Percentiles rank a stretch among this genome's conserved stretches.
Conservation (phyloP, 345 rosid genomes). For the Populus ilicifolia region DNA sequence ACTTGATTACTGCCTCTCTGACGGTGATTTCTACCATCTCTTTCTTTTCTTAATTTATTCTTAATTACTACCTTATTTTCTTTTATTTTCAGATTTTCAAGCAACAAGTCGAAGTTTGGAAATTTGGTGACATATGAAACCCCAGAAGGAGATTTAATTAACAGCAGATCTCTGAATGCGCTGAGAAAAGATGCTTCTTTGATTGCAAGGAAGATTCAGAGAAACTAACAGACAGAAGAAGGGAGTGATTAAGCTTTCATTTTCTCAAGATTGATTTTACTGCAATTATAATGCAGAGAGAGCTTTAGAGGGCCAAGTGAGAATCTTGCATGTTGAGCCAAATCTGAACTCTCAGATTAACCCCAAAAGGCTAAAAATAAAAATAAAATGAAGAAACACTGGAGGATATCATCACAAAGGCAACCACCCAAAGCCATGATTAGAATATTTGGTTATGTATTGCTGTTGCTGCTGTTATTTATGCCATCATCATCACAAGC, state of each 20-base stretch:
- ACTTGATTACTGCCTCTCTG: conserved; percentile 8
- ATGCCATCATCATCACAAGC: conserved; percentile 24
- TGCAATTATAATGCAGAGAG: not conserved
- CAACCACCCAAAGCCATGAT: not conserved
- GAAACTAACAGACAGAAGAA: not conserved
- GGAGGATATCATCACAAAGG: conserved; percentile 19
- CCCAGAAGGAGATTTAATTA: not conserved
- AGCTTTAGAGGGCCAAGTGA: not conserved
- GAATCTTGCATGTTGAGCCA: not conserved
- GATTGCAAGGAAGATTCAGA: not conserved
- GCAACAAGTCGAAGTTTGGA: not conserved
- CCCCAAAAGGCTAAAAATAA: not conserved
- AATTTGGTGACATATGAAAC: not conserved
- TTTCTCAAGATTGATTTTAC: not conserved
- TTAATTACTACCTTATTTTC: not conserved
- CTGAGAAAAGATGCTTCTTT: not conserved
- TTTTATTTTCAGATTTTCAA: conserved; percentile 14
- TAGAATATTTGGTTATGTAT: conserved; percentile 13
- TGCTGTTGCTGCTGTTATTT: conserved; percentile 15
- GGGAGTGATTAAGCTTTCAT: not conserved
- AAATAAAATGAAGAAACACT: conserved; percentile 30
- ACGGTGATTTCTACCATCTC: conserved; percentile 8
- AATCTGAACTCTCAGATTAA: conserved; percentile 4
- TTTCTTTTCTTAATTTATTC: not conserved
- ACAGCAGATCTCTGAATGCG: conserved; percentile 23